Evolutionary conservation across 352 stramenopile species (phyloP).

Genomic region (Pythium oligandrum): DNA sequence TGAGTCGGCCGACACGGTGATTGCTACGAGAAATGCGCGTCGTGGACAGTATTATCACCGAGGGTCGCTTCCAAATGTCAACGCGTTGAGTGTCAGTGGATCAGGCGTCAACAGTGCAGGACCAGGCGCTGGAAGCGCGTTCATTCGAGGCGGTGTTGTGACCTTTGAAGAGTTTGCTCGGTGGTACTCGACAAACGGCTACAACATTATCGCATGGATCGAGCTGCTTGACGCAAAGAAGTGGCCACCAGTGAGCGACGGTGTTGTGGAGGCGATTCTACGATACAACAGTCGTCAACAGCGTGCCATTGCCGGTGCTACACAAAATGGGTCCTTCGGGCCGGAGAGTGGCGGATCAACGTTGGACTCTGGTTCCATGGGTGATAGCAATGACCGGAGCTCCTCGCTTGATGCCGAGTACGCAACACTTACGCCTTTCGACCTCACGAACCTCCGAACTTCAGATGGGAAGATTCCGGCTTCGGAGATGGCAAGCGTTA

Average conservation of each 20-base stretch:
- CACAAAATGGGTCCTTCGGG: conserved; percentile 16
- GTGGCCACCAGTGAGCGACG: conserved; percentile 62
- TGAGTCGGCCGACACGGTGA: conserved; percentile 32
- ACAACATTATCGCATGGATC: conserved; percentile 84
- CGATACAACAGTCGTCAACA: conserved; percentile 73
- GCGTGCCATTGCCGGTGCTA: conserved; percentile 33
- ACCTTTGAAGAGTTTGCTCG: conserved; percentile 82
- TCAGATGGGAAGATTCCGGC: conserved; percentile 23
- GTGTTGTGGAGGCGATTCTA: conserved; percentile 68
- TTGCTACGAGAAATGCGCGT: conserved; percentile 27
- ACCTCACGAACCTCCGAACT: conserved; percentile 34
- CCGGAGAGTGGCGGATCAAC: conserved; percentile 51
- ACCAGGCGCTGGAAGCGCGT: conserved; percentile 57
- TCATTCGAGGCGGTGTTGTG: conserved; percentile 68
- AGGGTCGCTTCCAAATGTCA: conserved; percentile 60
- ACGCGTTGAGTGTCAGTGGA: conserved; percentile 46
- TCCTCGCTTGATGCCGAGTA: conserved; percentile 42
- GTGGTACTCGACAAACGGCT: conserved; percentile 83
- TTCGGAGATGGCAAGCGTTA: conserved; percentile 47
- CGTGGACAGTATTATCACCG: conserved; percentile 61
- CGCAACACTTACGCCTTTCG: conserved; percentile 28
- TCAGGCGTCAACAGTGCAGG: conserved; percentile 47
- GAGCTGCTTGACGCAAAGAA: conserved; percentile 82
- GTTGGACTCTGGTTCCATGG: conserved; percentile 64
- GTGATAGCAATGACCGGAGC: conserved; percentile 37